phyloP scores from a whole-genome alignment of 805 yeast genomes.

The Cyberlindnera amylophila region DNA sequence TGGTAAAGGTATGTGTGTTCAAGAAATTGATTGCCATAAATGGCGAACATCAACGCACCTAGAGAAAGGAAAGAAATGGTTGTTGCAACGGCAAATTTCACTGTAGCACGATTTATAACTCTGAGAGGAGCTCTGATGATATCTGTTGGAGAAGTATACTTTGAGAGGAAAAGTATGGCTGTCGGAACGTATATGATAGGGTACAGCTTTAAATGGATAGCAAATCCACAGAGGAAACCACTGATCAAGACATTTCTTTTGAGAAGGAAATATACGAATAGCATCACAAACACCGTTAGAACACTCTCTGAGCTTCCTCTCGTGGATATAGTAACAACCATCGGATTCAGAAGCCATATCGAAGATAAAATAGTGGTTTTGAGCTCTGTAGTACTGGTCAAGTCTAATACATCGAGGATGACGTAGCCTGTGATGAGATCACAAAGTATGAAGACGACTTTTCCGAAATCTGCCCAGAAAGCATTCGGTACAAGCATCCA shows the following conservation, averaged over 20 bases:
- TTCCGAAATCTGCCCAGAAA: slow-evolving; percentile 63
- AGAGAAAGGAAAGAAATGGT: slow-evolving; percentile 41
- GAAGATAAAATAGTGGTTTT: slow-evolving; percentile 44
- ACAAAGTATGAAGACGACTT: slow-evolving; percentile 67
- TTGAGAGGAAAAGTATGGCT: slow-evolving; percentile 43
- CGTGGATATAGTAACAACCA: slow-evolving; percentile 90
- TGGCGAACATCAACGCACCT: slow-evolving; percentile 56
- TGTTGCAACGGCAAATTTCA: slow-evolving; percentile 40
- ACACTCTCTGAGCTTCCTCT: slow-evolving; percentile 93
- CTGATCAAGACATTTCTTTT: slow-evolving; percentile 30
- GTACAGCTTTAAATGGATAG: slow-evolving; percentile 88
- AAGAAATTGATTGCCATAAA: slow-evolving; percentile 74
- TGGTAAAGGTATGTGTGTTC: slow-evolving; percentile 82
- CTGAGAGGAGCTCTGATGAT: slow-evolving; percentile 24
- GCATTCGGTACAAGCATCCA: slow-evolving; percentile 78
- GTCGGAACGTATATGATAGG: slow-evolving; percentile 88
- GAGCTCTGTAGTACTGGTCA: slow-evolving; percentile 20
- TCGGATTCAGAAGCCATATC: slow-evolving; percentile 89
- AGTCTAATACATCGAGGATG: slow-evolving; percentile 39
- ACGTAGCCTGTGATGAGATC: slow-evolving; percentile 80
- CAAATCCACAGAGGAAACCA: slow-evolving; percentile 38
- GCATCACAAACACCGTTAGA: slow-evolving; percentile 70
- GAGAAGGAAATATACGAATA: slow-evolving; percentile 46
- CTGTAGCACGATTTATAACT: slow-evolving; percentile 37
- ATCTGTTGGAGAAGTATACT: slow-evolving; percentile 18